Base-by-base conservation (phyloP, 2,329 filamentous ascomycete species). In the Sporothrix euskadiensis region DNA sequence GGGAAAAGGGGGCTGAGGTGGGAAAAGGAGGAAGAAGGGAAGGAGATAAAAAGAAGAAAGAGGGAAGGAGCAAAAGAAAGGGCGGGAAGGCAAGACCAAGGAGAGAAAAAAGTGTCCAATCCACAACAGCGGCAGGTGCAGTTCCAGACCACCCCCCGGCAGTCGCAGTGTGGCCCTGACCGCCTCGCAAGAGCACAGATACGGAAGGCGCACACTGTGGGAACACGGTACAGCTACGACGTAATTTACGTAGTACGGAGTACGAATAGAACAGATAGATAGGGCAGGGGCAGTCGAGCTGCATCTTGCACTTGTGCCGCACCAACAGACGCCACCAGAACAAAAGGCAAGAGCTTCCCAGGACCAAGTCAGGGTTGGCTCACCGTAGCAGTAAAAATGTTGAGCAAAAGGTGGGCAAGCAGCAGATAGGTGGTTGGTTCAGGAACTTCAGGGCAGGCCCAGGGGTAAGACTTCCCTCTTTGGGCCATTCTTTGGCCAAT, bases 111-210 rank as follows among this genome's bases (percentile, higher is more conserved):
- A 71, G 52, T 30, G 54, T 35, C 39, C 69, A 68, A 52, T 66
- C 49, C 47, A 71, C 49, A 56, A 65, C 35, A 69, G 16, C 1
- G 49, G 26, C 39, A 66, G 52, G n/a, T 26, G 16, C 47, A 69
- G 12, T 65, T 69, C 66, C 66, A 69, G 66, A 54, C 19, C 26
- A 30, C 9, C 35, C 44, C 16, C 47, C 30, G 8, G 16, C 30
- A 16, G 16, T 14, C 4, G 44, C 44, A 49, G 14, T 10, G 44
- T 35, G 47, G 65, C 61, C 56, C 57, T 65, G 72, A 73, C 72
- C 72, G 72, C 72, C 66, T 73, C 66, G 49, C 57, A 52, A 9
- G 14, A 49, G 41, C 22, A 69, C 66, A 41, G 66, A 69, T 54
- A 54, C 30, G 47, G 66, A 32, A 26, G 47, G 3, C n/a, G 14